Conservation (phyloP, 495 filamentous ascomycete genomes). For the Cercophora scortea region DNA sequence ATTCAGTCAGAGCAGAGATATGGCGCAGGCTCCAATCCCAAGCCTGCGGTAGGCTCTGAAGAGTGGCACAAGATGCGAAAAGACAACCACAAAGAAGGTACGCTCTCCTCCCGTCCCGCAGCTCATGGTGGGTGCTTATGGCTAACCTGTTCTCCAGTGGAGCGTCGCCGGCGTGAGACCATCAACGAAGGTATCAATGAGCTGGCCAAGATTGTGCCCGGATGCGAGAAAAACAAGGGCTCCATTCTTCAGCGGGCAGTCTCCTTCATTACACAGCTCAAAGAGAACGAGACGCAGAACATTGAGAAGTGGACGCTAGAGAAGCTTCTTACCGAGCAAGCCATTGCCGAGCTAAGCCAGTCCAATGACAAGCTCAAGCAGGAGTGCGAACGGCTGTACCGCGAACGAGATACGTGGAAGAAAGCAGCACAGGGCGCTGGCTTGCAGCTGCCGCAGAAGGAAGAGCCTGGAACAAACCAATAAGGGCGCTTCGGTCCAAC, state of each 20-base stretch:
- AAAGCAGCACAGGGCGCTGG: slow-evolving; percentile 70
- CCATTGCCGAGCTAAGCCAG: slow-evolving; percentile 79
- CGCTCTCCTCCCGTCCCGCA: slow-evolving; percentile 14
- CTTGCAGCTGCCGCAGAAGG: slow-evolving; percentile 42
- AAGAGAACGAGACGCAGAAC: slow-evolving; percentile 87
- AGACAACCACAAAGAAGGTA: slow-evolving; percentile 99
- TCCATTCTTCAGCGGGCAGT: slow-evolving; percentile 93
- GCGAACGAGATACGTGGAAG: slow-evolving; percentile 81
- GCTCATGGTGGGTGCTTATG: background rate
- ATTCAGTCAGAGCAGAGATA: slow-evolving; percentile 18
- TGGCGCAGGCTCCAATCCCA: slow-evolving; percentile 28
- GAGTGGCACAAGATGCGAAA: slow-evolving; percentile 98
- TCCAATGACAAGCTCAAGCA: slow-evolving; percentile 86
- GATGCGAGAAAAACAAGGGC: slow-evolving; percentile 98
- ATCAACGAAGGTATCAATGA: slow-evolving; percentile 99
- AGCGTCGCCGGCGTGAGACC: slow-evolving; percentile 92
- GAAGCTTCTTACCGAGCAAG: slow-evolving; percentile 90
- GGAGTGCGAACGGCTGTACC: slow-evolving; percentile 63
- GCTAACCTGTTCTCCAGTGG: slow-evolving; percentile 49
- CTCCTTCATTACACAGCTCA: slow-evolving; percentile 86
- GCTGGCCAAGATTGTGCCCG: slow-evolving; percentile 92
- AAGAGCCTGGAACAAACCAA: slow-evolving; percentile 24
- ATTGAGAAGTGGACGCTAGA: slow-evolving; percentile 96
- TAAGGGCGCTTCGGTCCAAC: slow-evolving; percentile 5
- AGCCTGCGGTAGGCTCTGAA: slow-evolving; percentile 88